Evolutionary conservation across 139 green algal species (phyloP), one percentile per base, ranked within the genome.

Genomic region (Chlorella vulgaris): DNA sequence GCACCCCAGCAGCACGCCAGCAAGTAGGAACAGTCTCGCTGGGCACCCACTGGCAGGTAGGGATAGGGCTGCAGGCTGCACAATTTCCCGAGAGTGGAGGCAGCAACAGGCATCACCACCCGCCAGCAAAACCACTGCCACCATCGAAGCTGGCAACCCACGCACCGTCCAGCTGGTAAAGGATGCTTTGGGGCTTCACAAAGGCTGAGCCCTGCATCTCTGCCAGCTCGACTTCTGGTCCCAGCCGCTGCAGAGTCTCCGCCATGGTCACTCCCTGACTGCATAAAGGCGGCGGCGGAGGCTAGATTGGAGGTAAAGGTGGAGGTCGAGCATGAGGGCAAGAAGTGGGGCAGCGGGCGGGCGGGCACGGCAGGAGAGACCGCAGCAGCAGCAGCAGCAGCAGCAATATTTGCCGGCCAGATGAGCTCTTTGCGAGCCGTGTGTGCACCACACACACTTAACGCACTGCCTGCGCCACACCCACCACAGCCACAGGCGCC

Each of bases 81-180:
- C 5, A 33, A 21, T 7, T 7, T 31, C 31, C 31, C n/a, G 63
- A 33, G 18, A 18, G 18, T 18, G 29, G 61, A 13, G 24, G 7
- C 35, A 68, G n/a, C 61, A 68, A 33, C 3, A 39, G 29, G 61
- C 26, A 33, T 33, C 26, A 33, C 3, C 29, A 38, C 61, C 24
- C 8, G 13, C 61, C 4, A 33, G 10, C n/a, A 29, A 39, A 68
- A 10, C n/a, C 42, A 50, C 58, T 7, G 19, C n/a, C 15, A 74
- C 31, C 67, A n/a, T 47, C 63, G 36, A 33, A 10, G n/a, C 3
- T 7, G 7, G 10, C 61, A 29, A 13, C 13, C n/a, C 29, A 43
- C 66, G 7, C 42, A 78, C 91, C 91, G 40, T 93, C 90, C 8
- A 95, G 68, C 8, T 88, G 65, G 73, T 91, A 95, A 50, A 85